These are phyloP conservation scores for Lentinula sp. DNA, from an alignment of 768 basidiomycete genomes.

Conservation along the genomic window DNA sequence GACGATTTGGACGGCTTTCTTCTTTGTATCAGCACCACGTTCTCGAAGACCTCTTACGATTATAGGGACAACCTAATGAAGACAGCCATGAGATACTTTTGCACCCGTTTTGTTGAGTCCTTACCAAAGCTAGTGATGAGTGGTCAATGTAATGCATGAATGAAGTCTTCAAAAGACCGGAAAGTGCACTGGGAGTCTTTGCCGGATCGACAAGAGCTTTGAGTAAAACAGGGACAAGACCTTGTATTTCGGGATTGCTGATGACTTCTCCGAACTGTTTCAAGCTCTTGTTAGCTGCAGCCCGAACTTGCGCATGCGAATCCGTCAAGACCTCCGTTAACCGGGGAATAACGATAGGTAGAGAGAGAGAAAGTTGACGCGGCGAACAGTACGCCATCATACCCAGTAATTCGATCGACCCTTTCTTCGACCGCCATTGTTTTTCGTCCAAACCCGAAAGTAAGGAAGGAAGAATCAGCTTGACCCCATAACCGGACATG, in stretches of 20 bases:
- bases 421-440: constrained; percentile 97
- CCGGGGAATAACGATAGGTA: constrained; percentile 96
- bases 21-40: constrained; percentile 89
- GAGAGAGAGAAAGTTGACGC: constrained; percentile 85
- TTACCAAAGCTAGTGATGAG: constrained; percentile 86
- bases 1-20: constrained; percentile 93
- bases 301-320: constrained; percentile 92
- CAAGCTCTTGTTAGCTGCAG: constrained; percentile 89
- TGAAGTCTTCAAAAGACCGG: constrained; percentile 86
- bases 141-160: constrained; percentile 99
- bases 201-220: constrained; percentile 94
- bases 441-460: constrained; percentile 93
- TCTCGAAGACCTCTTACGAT: constrained; percentile 90
- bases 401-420: constrained; percentile 92
- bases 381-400: constrained; percentile 99
- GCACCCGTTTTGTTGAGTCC: constrained; percentile 16
- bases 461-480: constrained; percentile 86
- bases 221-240: constrained; percentile 80
- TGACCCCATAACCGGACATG: constrained; percentile 92
- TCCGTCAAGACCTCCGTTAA: constrained; percentile 93
- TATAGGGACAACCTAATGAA: constrained; percentile 80
- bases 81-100: background rate
- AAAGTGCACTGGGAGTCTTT: constrained; percentile 80
- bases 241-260: constrained; percentile 94
- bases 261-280: constrained; percentile 99